Conservation (phyloP, 2,329 filamentous ascomycete species). For the Penicillium sp. region DNA sequence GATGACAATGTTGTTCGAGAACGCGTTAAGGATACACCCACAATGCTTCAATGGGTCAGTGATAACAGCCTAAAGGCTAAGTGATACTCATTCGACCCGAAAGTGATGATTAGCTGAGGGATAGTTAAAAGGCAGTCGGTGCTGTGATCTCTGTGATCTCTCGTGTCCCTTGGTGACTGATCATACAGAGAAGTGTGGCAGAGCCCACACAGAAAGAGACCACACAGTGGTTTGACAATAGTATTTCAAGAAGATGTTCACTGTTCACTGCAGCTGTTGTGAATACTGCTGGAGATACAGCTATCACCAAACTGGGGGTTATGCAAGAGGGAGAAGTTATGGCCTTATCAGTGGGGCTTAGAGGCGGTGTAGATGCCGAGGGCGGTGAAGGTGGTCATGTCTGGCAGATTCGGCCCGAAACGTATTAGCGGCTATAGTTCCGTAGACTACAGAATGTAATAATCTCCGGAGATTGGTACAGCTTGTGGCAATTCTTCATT, state of each 20-base stretch:
- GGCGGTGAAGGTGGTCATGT: background rate
- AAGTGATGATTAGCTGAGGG: background rate
- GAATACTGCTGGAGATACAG: background rate
- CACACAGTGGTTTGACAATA: background rate
- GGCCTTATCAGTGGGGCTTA: conserved; percentile 10
- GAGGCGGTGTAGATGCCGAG: background rate
- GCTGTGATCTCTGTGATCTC: background rate
- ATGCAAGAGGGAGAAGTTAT: background rate
- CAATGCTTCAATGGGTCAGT: background rate
- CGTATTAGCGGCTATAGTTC: too few relatives aligned
- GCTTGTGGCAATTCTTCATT: too few relatives aligned
- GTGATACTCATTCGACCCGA: background rate
- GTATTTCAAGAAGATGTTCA: background rate
- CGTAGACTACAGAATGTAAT: too few relatives aligned
- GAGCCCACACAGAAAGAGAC: background rate
- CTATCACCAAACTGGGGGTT: background rate
- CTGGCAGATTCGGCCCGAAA: background rate
- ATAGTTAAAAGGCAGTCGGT: background rate
- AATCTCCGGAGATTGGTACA: too few relatives aligned
- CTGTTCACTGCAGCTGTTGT: background rate
- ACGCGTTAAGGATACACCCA: background rate
- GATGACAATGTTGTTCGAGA: background rate
- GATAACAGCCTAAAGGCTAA: background rate
- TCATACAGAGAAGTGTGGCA: too few relatives aligned
- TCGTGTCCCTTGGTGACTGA: too few relatives aligned